phyloP scores from a whole-genome alignment of 176 grass and related monocot genomes.

The Hsuehochloa calcarea region DNA sequence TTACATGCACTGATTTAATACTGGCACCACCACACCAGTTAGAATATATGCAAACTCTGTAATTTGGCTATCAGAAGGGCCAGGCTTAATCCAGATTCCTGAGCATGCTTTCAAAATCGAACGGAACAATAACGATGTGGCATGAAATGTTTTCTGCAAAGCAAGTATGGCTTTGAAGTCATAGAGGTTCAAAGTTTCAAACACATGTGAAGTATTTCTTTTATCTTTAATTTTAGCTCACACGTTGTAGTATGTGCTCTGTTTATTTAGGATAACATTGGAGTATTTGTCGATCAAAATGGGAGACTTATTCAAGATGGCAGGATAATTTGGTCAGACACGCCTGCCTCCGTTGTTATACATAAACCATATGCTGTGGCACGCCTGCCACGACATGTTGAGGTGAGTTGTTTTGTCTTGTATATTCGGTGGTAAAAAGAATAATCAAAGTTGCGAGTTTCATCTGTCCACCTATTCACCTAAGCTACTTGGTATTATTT shows the following conservation, averaged over 20 bases:
- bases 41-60: background rate
- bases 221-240: constrained; percentile 15
- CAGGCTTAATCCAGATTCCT: background rate
- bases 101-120: background rate
- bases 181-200: background rate
- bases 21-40: background rate
- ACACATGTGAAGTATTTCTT: background rate
- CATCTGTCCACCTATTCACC: constrained; percentile 2
- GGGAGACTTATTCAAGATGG: constrained; percentile 95
- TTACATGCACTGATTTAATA: background rate
- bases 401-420: constrained; percentile 46
- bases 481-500: constrained; percentile 35
- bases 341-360: constrained; percentile 69
- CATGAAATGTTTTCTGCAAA: constrained; percentile 12
- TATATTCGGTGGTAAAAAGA: constrained; percentile 2
- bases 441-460: background rate
- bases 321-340: constrained; percentile 94
- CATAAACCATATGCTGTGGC: constrained; percentile 83
- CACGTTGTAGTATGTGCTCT: constrained; percentile 1
- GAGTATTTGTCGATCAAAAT: constrained; percentile 98
- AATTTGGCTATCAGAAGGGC: background rate
- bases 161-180: background rate
- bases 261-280: constrained; percentile 81
- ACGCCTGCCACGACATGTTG: constrained; percentile 73
- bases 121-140: background rate